Base-by-base conservation (phyloP, 1,139 yeast genomes). In the Yamadazyma dendronema region DNA sequence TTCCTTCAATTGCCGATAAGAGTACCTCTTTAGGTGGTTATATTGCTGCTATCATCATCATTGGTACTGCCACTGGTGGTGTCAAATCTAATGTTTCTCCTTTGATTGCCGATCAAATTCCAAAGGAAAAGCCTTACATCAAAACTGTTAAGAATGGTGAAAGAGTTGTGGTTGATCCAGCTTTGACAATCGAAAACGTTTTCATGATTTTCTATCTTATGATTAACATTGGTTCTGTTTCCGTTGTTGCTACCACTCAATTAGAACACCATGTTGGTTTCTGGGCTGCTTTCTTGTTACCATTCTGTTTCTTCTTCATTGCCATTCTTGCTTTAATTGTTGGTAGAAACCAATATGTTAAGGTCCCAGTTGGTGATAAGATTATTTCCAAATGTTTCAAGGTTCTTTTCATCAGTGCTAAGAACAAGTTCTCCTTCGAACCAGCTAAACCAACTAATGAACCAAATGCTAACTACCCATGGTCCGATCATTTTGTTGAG, bases 1-100 rank as follows among this genome's bases (percentile, higher is more conserved):
- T 86, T 42, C 92, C 94, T 22, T 56, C 73, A 15, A 74, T 83
- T 41, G 72, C 84, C 28, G 57, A 61, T 19, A 61, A 64, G 35
- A 70, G 62, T 57, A 51, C 76, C 61, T 59, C 70, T 52, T 50
- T 65, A 62, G 64, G 83, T 66, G 76, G 75, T 21, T 60, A 79
- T 78, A 47, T 76, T 69, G 71, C 76, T 34, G 72, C 85, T 33
- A 80, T 86, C 60, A 65, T 85, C 42, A 59, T 81, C 38, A 77
- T 85, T 54, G 92, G 94, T 52, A 49, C 84, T 32, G 94, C 88
- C 40, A 81, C 94, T 26, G 94, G 95, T 54, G 82, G 89, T 56
- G 85, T 86, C 58, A 86, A 86, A 61, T 72, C 92, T 29, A 84
- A 85, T 52, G 81, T 85, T 33, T 72, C 87, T 19, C 94, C 94